phyloP scores from a whole-genome alignment of 2,329 filamentous ascomycete genomes.

The Akanthomyces muscarius region DNA sequence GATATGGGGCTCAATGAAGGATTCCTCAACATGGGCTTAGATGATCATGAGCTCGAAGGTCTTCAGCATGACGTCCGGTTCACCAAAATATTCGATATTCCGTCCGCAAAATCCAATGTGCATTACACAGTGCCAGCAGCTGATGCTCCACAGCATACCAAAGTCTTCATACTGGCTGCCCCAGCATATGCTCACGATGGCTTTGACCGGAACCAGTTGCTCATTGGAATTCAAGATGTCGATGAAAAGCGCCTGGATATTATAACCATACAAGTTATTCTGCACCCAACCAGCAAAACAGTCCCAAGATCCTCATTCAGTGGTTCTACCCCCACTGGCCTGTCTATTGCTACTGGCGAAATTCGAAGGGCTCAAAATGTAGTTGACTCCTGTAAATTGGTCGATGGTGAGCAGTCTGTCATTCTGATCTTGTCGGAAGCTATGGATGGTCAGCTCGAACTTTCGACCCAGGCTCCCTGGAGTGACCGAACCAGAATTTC shows the following conservation, averaged over 20 bases:
- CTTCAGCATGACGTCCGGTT: slow-evolving; percentile 69
- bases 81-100: slow-evolving; percentile 64
- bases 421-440: slow-evolving; percentile 68
- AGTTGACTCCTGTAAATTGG: slow-evolving; percentile 67
- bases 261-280: slow-evolving; percentile 56
- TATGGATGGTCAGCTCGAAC: slow-evolving; percentile 57
- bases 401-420: slow-evolving; percentile 62
- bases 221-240: slow-evolving; percentile 67
- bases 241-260: slow-evolving; percentile 65
- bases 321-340: neutral
- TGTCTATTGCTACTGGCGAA: slow-evolving; percentile 35
- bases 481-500: slow-evolving; percentile 64
- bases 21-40: slow-evolving; percentile 67
- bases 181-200: slow-evolving; percentile 53
- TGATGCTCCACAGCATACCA: slow-evolving; percentile 51
- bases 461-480: slow-evolving; percentile 75
- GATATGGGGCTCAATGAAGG: slow-evolving; percentile 69
- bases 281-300: slow-evolving; percentile 18
- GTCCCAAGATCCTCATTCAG: neutral
- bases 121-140: slow-evolving; percentile 55
- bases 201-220: slow-evolving; percentile 49
- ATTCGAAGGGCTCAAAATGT: slow-evolving; percentile 61
- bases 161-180: slow-evolving; percentile 64
- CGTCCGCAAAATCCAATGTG: slow-evolving; percentile 57
- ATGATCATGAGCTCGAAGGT: slow-evolving; percentile 68